A percentile compares a stretch with the other conserved stretches of the same genome.
phyloP scores from a whole-genome alignment of 2,329 filamentous ascomycete species.

The Talaromyces marneffei region DNA sequence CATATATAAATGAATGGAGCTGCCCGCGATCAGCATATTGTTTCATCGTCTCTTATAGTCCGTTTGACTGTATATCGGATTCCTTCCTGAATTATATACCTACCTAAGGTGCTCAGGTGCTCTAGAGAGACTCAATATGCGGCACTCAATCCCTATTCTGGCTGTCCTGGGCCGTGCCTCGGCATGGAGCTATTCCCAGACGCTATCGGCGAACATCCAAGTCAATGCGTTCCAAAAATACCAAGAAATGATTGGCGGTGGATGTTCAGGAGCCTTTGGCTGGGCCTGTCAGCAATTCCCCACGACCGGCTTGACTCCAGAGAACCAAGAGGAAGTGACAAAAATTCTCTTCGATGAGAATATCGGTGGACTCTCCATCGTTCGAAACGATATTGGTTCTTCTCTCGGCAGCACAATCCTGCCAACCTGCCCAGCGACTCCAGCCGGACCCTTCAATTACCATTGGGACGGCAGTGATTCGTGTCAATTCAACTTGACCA shows the following conservation, averaged over 20 bases:
- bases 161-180: background rate
- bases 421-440: constrained; percentile 8
- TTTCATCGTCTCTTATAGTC: background rate
- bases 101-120: background rate
- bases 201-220: background rate
- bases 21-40: background rate
- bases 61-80: background rate
- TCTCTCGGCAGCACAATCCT: constrained; percentile 10
- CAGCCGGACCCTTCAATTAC: constrained; percentile 6
- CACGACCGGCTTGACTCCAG: background rate
- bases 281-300: background rate
- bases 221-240: background rate
- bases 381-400: constrained; percentile 12
- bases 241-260: background rate
- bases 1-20: background rate
- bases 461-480: constrained; percentile 11
- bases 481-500: constrained; percentile 12
- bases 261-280: background rate
- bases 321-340: background rate
- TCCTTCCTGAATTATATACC: background rate
- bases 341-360: constrained; percentile 2
- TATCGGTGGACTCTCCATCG: constrained; percentile 8
- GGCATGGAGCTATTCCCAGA: background rate
- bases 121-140: background rate
- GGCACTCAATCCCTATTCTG: background rate